Evolutionary conservation across 768 basidiomycete genomes (phyloP).

Genomic region (Termitomyces sp.): DNA sequence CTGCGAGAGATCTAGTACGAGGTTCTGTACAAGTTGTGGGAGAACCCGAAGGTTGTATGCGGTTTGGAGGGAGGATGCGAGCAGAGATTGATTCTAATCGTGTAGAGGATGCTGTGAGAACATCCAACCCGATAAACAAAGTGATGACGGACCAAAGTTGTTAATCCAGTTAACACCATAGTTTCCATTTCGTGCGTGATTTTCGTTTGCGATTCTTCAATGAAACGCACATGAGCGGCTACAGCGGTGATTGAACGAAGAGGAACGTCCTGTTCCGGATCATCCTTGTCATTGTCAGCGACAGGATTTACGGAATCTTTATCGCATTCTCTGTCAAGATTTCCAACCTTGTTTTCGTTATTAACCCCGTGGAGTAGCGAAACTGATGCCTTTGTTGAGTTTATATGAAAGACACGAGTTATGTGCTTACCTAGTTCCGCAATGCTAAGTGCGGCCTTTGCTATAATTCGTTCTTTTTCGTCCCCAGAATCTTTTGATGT

Average conservation of each 20-base stretch:
- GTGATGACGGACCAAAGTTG: slow-evolving; percentile 57
- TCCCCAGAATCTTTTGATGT: slow-evolving; percentile 49
- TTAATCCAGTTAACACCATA: slow-evolving; percentile 80
- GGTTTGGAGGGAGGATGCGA: slow-evolving; percentile 93
- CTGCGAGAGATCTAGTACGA: slow-evolving; percentile 76
- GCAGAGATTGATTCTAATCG: slow-evolving; percentile 77
- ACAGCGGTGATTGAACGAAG: slow-evolving; percentile 75
- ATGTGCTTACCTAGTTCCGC: slow-evolving; percentile 77
- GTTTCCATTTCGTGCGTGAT: slow-evolving; percentile 87
- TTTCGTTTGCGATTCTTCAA: slow-evolving; percentile 64
- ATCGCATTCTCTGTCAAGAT: not conserved
- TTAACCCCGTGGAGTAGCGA: slow-evolving; percentile 43
- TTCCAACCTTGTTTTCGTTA: not conserved
- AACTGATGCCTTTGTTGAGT: slow-evolving; percentile 28
- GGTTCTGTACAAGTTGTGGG: slow-evolving; percentile 73
- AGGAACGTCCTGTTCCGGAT: slow-evolving; percentile 34
- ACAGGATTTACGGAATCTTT: slow-evolving; percentile 7
- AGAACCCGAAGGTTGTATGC: slow-evolving; percentile 89
- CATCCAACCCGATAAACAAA: not conserved
- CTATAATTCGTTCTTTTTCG: slow-evolving; percentile 81
- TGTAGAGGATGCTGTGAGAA: slow-evolving; percentile 4
- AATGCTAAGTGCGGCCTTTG: slow-evolving; percentile 92
- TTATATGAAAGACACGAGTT: not conserved
- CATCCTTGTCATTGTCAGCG: slow-evolving; percentile 13
- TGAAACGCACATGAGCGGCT: slow-evolving; percentile 59